Evolutionary conservation across 2,329 filamentous ascomycete species (phyloP).

Genomic region (Cucurbitaria berberidis): DNA sequence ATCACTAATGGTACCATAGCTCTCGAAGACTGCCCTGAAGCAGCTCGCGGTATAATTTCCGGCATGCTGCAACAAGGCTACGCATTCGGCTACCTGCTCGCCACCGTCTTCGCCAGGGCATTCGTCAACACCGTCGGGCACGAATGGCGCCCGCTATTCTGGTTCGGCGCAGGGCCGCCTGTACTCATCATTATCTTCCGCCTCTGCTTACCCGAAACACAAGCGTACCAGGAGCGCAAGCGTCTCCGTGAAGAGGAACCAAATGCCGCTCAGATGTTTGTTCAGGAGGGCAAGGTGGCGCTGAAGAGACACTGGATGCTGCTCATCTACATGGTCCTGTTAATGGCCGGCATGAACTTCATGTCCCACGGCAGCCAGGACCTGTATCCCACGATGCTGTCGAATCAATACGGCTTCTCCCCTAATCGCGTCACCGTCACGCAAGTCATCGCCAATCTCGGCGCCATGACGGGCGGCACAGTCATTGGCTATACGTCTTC

Average conservation of each 20-base stretch:
- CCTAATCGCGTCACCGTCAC: slow-evolving; percentile 55
- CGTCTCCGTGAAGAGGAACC: slow-evolving; percentile 64
- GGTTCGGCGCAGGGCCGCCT: slow-evolving; percentile 85
- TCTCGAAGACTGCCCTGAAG: slow-evolving; percentile 65
- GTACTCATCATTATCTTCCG: slow-evolving; percentile 81
- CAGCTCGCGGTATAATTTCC: slow-evolving; percentile 65
- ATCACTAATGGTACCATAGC: slow-evolving; percentile 44
- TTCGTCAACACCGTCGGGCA: slow-evolving; percentile 78
- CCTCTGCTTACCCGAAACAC: slow-evolving; percentile 78
- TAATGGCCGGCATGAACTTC: slow-evolving; percentile 93
- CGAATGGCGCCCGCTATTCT: slow-evolving; percentile 84
- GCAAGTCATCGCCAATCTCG: slow-evolving; percentile 58
- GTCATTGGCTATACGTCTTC: slow-evolving; percentile 54
- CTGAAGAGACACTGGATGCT: slow-evolving; percentile 80
- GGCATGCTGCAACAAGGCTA: slow-evolving; percentile 70
- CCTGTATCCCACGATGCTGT: slow-evolving; percentile 65
- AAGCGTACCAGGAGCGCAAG: slow-evolving; percentile 71
- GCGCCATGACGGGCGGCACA: slow-evolving; percentile 57
- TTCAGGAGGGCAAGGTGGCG: slow-evolving; percentile 78
- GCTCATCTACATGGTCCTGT: slow-evolving; percentile 78
- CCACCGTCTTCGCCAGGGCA: slow-evolving; percentile 62
- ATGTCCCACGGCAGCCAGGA: slow-evolving; percentile 82
- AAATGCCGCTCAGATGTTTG: slow-evolving; percentile 70
- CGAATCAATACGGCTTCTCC: slow-evolving; percentile 64
- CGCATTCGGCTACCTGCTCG: slow-evolving; percentile 68